Evolutionary conservation across 805 yeast species (phyloP).

Genomic region (Candida endomychidarum): DNA sequence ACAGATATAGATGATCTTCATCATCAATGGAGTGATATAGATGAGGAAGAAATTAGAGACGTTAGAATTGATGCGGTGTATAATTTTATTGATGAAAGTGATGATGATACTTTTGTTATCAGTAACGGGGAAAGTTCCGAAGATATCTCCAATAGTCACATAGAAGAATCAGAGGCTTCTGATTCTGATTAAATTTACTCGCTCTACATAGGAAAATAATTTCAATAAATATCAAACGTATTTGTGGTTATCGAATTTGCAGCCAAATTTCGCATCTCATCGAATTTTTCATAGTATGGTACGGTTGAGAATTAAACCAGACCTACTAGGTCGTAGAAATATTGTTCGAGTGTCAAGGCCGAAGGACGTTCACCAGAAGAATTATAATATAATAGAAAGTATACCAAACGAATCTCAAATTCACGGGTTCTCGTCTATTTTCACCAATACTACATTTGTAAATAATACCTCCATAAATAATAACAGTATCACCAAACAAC

Average conservation of each 20-base stretch:
- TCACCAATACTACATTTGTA: too few species aligned
- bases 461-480: not conserved
- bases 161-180: slow-evolving; percentile 11
- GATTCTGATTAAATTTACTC: slow-evolving; percentile 1
- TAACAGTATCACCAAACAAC: not conserved
- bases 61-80: slow-evolving; percentile 16
- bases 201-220: too few species aligned
- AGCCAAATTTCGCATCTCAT: slow-evolving; percentile 2
- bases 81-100: slow-evolving; percentile 18
- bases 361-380: not conserved
- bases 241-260: too few species aligned
- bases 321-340: not conserved
- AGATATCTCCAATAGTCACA: slow-evolving; percentile 3
- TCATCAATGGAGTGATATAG: slow-evolving; percentile 13
- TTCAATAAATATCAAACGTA: too few species aligned
- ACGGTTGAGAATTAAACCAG: not conserved
- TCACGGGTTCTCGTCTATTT: too few species aligned
- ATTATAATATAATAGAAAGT: not conserved
- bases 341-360: slow-evolving; percentile 1
- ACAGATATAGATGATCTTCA: slow-evolving; percentile 23
- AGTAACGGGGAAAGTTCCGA: slow-evolving; percentile 12
- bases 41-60: slow-evolving; percentile 10
- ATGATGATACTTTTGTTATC: slow-evolving; percentile 20
- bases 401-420: too few species aligned
- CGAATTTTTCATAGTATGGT: slow-evolving; percentile 1